Percentiles rank a stretch among this genome's conserved stretches.
phyloP scores from a whole-genome alignment of 805 yeast genomes.

The Yamadazyma takamatsuzukensis region DNA sequence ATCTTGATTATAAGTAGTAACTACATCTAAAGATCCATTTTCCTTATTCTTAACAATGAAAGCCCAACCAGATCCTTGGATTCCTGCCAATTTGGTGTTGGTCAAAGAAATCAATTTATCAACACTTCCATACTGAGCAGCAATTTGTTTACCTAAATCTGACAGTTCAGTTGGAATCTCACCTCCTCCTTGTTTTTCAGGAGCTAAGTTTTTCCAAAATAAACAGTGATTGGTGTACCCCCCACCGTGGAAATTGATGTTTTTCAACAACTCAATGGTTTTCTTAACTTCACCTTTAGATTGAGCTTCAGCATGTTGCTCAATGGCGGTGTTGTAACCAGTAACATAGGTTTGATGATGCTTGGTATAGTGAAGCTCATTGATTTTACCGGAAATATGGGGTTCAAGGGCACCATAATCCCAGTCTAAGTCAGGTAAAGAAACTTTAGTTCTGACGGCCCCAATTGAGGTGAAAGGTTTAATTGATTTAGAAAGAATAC shows the following conservation, averaged over 20 bases:
- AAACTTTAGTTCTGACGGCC: constrained; percentile 26
- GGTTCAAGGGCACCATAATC: constrained; percentile 48
- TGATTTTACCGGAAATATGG: constrained; percentile 42
- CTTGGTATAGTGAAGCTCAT: constrained; percentile 46
- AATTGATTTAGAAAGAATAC: no score
- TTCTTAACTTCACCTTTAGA: constrained; percentile 25
- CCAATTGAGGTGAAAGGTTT: constrained; percentile 12
- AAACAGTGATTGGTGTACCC: constrained; percentile 49
- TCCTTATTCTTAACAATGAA: constrained; percentile 45
- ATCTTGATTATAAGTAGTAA: constrained; percentile 47
- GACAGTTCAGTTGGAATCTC: constrained; percentile 46
- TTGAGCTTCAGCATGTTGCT: constrained; percentile 23
- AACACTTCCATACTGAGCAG: constrained; percentile 42
- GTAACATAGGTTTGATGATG: constrained; percentile 50
- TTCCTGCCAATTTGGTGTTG: constrained; percentile 42
- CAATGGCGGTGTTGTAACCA: constrained; percentile 44
- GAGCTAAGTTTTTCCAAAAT: constrained; percentile 49
- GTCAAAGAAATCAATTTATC: constrained; percentile 40
- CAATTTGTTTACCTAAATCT: constrained; percentile 35
- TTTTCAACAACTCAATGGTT: constrained; percentile 41
- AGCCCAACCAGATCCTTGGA: constrained; percentile 56
- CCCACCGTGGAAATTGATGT: constrained; percentile 49
- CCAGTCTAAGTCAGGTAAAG: constrained; percentile 45
- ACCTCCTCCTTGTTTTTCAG: constrained; percentile 53
- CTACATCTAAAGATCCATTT: constrained; percentile 43